Evolutionary conservation across 306 rosid genomes (phyloP).

Genomic region (Dalbergia cultrata): DNA sequence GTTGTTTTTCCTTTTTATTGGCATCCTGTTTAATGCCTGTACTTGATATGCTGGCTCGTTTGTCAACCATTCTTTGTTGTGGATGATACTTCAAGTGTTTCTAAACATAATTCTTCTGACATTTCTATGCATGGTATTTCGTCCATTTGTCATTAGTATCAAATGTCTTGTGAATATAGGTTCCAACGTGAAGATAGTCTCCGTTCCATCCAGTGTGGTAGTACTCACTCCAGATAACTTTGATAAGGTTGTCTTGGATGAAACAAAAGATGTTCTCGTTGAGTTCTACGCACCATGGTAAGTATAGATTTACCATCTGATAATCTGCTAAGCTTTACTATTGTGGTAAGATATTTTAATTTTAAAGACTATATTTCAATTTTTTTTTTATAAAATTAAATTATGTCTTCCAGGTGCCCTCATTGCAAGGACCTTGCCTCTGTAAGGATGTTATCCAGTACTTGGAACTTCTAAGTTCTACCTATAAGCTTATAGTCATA

Average conservation of each 20-base stretch:
- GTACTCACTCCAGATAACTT: constrained; percentile 72
- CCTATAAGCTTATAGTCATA: not conserved
- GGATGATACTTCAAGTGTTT: constrained; percentile 20
- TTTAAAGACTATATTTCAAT: constrained; percentile 18
- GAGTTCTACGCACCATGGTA: constrained; percentile 99
- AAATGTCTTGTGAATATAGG: constrained; percentile 59
- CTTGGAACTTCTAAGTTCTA: constrained; percentile 24
- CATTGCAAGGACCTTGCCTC: constrained; percentile 95
- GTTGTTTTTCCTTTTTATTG: constrained; percentile 23
- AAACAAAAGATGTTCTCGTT: constrained; percentile 84
- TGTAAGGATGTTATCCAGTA: constrained; percentile 59
- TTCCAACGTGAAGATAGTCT: constrained; percentile 81
- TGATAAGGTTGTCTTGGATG: constrained; percentile 75
- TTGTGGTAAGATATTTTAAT: not conserved
- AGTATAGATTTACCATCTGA: constrained; percentile 36
- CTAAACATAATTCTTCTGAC: not conserved
- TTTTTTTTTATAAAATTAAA: constrained; percentile 6
- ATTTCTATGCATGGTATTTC: not conserved
- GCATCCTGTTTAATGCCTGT: not conserved
- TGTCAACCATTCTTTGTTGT: constrained; percentile 15
- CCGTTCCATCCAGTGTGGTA: constrained; percentile 70
- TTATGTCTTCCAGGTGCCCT: constrained; percentile 78
- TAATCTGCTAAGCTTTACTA: constrained; percentile 12
- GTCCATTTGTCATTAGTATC: constrained; percentile 37
- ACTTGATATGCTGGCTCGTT: not conserved